Percentiles rank a stretch among this genome's conserved stretches.
These are phyloP conservation scores for Fusarium ambrosium DNA, from an alignment of 2,329 filamentous ascomycete species.

Conservation along the genomic window DNA sequence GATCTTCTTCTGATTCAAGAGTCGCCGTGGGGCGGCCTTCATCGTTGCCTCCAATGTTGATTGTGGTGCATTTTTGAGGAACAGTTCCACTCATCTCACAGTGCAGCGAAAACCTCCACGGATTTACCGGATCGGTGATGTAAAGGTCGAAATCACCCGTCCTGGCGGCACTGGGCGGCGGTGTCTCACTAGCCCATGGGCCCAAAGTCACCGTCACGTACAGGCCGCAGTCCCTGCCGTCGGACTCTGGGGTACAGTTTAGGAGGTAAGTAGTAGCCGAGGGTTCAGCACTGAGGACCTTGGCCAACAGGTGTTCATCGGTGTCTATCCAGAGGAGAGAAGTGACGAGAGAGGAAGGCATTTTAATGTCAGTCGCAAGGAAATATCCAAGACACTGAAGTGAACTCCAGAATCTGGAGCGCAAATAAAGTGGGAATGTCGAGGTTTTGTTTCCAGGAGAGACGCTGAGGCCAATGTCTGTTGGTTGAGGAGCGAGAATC, in stretches of 20 bases:
- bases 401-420: background rate
- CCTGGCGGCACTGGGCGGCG: slow-evolving; percentile 3
- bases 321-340: slow-evolving; percentile 7
- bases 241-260: slow-evolving; percentile 10
- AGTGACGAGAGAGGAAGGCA: slow-evolving; percentile 14
- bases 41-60: slow-evolving; percentile 19
- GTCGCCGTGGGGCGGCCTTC: slow-evolving; percentile 4
- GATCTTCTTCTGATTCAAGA: background rate
- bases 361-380: background rate
- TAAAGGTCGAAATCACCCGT: slow-evolving; percentile 16
- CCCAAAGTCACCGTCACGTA: slow-evolving; percentile 14
- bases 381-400: background rate
- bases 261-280: slow-evolving; percentile 22
- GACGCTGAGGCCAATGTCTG: background rate
- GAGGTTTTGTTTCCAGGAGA: background rate
- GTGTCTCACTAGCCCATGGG: slow-evolving; percentile 29
- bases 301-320: background rate
- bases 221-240: slow-evolving; percentile 10
- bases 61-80: slow-evolving; percentile 4
- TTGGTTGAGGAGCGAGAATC: background rate
- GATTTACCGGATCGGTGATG: background rate
- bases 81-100: slow-evolving; percentile 15
- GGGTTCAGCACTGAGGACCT: slow-evolving; percentile 16
- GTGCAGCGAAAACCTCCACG: slow-evolving; percentile 3
- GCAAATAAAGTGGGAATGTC: background rate